phyloP scores from a whole-genome alignment of 1,284 basidiomycete genomes.

The Cutaneotrichosporon spelunceum region DNA sequence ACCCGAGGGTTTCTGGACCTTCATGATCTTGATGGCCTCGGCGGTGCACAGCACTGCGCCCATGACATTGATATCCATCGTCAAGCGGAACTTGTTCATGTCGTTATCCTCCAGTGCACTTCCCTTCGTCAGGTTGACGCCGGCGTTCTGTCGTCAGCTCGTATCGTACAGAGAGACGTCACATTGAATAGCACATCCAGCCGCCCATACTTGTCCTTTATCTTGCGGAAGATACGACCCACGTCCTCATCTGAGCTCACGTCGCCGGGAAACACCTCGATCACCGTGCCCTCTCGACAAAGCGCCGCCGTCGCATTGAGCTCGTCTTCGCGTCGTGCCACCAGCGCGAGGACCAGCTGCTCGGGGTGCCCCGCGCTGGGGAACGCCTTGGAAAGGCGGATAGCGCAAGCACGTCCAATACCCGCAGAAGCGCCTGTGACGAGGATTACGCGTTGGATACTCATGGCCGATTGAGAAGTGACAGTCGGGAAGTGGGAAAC shows the following conservation, averaged over 20 bases:
- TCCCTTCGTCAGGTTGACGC: slow-evolving; percentile 55
- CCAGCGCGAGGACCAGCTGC: slow-evolving; percentile 61
- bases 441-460: slow-evolving; percentile 36
- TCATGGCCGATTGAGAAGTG: background rate
- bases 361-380: slow-evolving; percentile 48
- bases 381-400: slow-evolving; percentile 56
- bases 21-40: slow-evolving; percentile 72
- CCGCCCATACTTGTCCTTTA: slow-evolving; percentile 61
- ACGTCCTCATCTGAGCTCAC: slow-evolving; percentile 51
- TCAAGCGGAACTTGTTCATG: slow-evolving; percentile 61
- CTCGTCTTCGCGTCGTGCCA: slow-evolving; percentile 59
- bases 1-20: slow-evolving; percentile 65
- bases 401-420: slow-evolving; percentile 57
- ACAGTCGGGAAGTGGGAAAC: background rate
- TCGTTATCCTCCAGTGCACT: slow-evolving; percentile 63
- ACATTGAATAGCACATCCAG: slow-evolving; percentile 77
- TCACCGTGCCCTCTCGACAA: slow-evolving; percentile 47
- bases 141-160: slow-evolving; percentile 52
- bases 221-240: slow-evolving; percentile 58
- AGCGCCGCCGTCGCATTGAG: slow-evolving; percentile 59
- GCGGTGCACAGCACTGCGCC: slow-evolving; percentile 72
- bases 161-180: slow-evolving; percentile 28
- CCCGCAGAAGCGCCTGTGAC: slow-evolving; percentile 52
- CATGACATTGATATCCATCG: slow-evolving; percentile 67
- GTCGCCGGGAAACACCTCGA: slow-evolving; percentile 58